phyloP scores from a whole-genome alignment of 2,329 filamentous ascomycete species.

The Cryphonectria japonica region DNA sequence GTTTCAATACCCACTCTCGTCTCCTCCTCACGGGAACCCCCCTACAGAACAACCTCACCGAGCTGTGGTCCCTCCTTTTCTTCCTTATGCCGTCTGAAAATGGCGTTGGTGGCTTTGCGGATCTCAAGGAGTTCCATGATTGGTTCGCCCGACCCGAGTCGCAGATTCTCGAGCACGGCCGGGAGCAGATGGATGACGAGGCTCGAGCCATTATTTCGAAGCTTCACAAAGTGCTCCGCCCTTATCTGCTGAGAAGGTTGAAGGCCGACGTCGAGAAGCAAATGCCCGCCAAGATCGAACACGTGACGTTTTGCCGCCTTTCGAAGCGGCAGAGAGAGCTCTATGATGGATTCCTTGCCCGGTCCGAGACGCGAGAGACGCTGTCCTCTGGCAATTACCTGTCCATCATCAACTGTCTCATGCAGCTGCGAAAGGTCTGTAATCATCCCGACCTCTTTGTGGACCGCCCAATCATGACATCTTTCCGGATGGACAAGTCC shows the following conservation, averaged over 20 bases:
- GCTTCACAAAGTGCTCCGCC: constrained; percentile 89
- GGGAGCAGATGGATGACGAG: constrained; percentile 93
- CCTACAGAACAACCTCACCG: constrained; percentile 93
- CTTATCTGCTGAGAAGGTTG: constrained; percentile 85
- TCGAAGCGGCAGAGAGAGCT: constrained; percentile 94
- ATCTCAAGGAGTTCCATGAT: constrained; percentile 92
- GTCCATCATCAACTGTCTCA: constrained; percentile 96
- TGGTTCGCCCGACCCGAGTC: constrained; percentile 96
- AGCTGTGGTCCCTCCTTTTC: constrained; percentile 95
- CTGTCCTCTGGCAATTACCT: constrained; percentile 93
- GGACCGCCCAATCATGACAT: constrained; percentile 94
- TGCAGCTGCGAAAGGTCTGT: constrained; percentile 97
- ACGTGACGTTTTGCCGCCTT: constrained; percentile 92
- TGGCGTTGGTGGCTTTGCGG: constrained; percentile 86
- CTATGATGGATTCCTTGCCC: constrained; percentile 94
- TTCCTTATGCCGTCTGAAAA: constrained; percentile 93
- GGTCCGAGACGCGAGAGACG: constrained; percentile 86
- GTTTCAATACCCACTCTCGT: constrained; percentile 87
- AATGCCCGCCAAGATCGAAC: constrained; percentile 97
- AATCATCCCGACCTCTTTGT: constrained; percentile 98
- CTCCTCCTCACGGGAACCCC: constrained; percentile 92
- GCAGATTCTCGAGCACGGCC: constrained; percentile 92
- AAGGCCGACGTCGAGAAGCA: constrained; percentile 99
- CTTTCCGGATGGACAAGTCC: constrained; percentile 86
- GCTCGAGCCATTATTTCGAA: constrained; percentile 90